Evolutionary conservation across 306 rosid genomes (phyloP).

Genomic region (Cotoneaster glaucophyllus): DNA sequence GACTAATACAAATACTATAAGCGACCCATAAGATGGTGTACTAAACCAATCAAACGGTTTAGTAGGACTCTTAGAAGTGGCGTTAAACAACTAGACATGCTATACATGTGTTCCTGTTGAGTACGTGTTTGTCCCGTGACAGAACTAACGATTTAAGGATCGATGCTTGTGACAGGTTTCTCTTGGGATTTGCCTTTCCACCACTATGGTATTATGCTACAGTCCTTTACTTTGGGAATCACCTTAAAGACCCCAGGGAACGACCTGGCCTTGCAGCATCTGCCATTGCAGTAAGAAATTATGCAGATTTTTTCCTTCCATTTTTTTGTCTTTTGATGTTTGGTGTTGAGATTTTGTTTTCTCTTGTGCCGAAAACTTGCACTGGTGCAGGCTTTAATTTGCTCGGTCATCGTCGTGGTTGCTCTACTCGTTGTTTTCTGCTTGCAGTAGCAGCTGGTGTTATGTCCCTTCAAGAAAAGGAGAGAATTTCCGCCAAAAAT

Average conservation of each 20-base stretch:
- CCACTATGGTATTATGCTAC: conserved; percentile 33
- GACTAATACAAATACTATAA: too few relatives aligned
- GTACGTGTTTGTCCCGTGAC: too few relatives aligned
- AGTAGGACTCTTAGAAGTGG: too few relatives aligned
- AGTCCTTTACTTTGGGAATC: conserved; percentile 21
- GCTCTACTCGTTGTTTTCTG: conserved; percentile 18
- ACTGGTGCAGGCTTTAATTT: conserved; percentile 27
- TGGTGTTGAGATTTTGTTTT: not conserved
- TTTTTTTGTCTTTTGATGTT: not conserved
- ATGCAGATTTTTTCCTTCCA: not conserved
- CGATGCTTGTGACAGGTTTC: conserved; percentile 15
- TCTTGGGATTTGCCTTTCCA: conserved; percentile 36
- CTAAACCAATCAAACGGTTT: not conserved
- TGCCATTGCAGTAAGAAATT: conserved; percentile 33
- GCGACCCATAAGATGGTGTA: not conserved
- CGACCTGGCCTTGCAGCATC: conserved; percentile 40
- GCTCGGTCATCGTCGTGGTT: conserved; percentile 18
- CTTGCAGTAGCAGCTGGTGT: conserved; percentile 5
- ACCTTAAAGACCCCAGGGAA: conserved; percentile 30
- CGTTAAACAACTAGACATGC: too few relatives aligned
- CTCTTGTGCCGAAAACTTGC: not conserved
- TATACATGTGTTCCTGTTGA: too few relatives aligned
- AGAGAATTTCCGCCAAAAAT: not conserved
- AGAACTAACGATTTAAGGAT: not conserved
- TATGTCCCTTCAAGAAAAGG: not conserved